Base-by-base conservation (phyloP, 2,329 filamentous ascomycete genomes). In the Colletotrichum sp. region DNA sequence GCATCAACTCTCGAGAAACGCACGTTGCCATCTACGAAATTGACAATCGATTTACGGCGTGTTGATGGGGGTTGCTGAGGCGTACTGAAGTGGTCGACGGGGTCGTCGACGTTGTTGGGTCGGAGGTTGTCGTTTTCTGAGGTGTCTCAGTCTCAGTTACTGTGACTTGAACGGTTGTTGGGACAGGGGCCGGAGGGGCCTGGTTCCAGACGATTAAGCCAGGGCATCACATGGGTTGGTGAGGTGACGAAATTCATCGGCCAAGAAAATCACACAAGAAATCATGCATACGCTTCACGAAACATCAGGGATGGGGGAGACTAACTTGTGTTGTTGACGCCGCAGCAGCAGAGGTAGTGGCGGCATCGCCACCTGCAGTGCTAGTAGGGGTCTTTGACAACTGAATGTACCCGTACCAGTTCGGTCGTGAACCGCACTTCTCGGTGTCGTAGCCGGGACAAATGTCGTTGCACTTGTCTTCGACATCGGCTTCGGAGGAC, bases 371-470 rank as follows among this genome's bases (percentile, higher is more conserved):
- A 18, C 60, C 71, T 8, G 74, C 74, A 9, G 93, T 95, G 52
- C 93, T 93, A 7, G 91, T 90, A 5, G 93, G 90, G 16, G 85
- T 73, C 34, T 85, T 86, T 69, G 81, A 82, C 16, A 94, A 83
- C 28, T 87, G 80, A 70, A 96, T 88, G 82, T 96, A 96, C 66
- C 92, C 93, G 80, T 86, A 96, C 5, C 92, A 80, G 62, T 64
- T 73, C 26, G 77, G 77, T 18, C 69, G 70, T n/a, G 75, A 70
- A n/a, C 94, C 94, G 80, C 94, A 96, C 13, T 86, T 83, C 48
- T 78, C 77, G 77, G 96, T 93, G 2, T 68, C 38, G 80, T 89
- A 96, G n/a, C 94, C 94, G 10, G 94, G 93, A 79, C 94, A 96
- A 18, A 83, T 66, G 1, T 82, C 82, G 78, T 88, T 83, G 84